phyloP scores from a whole-genome alignment of 306 rosid genomes.

The Prunus salicina region DNA sequence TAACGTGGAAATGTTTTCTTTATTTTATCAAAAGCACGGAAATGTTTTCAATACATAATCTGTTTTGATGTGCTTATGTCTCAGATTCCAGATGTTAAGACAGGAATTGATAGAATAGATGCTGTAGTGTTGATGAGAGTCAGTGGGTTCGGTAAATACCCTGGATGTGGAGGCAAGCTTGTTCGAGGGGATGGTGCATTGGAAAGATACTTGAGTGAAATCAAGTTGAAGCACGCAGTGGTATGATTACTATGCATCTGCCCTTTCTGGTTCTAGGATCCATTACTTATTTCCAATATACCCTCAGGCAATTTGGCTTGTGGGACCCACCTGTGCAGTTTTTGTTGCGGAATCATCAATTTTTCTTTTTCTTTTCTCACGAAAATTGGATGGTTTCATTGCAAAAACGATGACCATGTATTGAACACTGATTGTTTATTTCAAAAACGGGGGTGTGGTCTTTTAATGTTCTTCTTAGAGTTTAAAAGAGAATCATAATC shows the following conservation, averaged over 20 bases:
- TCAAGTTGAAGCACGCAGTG: conserved; percentile 49
- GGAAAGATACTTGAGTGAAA: conserved; percentile 48
- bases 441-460: background rate
- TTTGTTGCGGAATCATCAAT: background rate
- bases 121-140: conserved; percentile 85
- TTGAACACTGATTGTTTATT: background rate
- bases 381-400: background rate
- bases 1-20: background rate
- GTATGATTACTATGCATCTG: conserved; percentile 29
- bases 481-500: background rate
- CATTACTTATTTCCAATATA: background rate
- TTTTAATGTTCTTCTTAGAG: too few species aligned
- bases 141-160: conserved; percentile 55
- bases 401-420: background rate
- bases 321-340: background rate
- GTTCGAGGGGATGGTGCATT: conserved; percentile 73
- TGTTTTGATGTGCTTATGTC: conserved; percentile 15
- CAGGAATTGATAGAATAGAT: conserved; percentile 72
- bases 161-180: conserved; percentile 83
- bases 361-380: background rate
- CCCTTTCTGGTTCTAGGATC: background rate
- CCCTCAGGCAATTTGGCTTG: background rate
- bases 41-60: background rate
- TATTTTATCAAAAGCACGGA: too few species aligned
- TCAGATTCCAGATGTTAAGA: conserved; percentile 83